Evolutionary conservation across 2,329 filamentous ascomycete genomes (phyloP).

Genomic region (Fusarium nygamai): DNA sequence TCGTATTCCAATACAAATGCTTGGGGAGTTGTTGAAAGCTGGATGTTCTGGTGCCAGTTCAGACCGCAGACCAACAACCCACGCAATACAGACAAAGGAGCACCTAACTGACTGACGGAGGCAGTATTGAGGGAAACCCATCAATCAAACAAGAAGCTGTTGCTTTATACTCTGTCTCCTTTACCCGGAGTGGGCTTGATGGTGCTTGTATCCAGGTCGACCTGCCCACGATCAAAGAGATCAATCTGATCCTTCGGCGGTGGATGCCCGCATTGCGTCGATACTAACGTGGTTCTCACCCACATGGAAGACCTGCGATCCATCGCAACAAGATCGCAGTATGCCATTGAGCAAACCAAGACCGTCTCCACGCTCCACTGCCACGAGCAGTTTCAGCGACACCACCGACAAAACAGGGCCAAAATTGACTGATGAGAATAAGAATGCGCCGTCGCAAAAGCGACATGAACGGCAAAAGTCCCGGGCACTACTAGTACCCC

Average conservation of each 20-base stretch:
- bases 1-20: neutral
- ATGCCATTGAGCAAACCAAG: conserved; percentile 40
- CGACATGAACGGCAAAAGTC: conserved; percentile 24
- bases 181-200: conserved; percentile 13
- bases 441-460: conserved; percentile 14
- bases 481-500: conserved; percentile 24
- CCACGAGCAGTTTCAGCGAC: conserved; percentile 23
- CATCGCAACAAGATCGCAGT: neutral
- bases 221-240: conserved; percentile 8
- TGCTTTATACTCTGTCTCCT: neutral
- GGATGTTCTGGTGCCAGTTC: conserved; percentile 12
- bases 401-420: conserved; percentile 1
- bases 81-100: conserved; percentile 12
- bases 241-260: conserved; percentile 21
- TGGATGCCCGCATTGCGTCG: conserved; percentile 21
- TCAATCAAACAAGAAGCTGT: conserved; percentile 21
- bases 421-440: conserved; percentile 15
- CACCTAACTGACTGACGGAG: conserved; percentile 37
- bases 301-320: neutral
- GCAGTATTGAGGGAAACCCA: conserved; percentile 24
- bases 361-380: conserved; percentile 28
- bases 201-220: neutral
- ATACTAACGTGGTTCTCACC: neutral
- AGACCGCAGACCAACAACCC: neutral
- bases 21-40: neutral